phyloP scores from a whole-genome alignment of 805 yeast genomes.

The Candida golubevii region DNA sequence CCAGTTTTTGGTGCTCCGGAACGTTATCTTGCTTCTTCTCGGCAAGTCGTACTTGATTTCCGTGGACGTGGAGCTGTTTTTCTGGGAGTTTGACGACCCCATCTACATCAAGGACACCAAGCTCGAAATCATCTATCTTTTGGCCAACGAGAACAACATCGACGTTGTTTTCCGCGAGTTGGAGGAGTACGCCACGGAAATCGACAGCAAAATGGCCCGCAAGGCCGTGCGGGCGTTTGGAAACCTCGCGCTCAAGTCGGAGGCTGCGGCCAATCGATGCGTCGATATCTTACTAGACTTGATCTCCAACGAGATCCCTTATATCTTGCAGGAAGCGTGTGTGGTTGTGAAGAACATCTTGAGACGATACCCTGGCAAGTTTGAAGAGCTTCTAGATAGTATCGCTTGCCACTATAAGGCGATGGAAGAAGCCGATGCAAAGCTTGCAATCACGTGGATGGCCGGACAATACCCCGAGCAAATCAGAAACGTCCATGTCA shows the following conservation, averaged over 20 bases:
- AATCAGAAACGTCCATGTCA: slow-evolving; percentile 39
- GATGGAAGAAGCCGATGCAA: slow-evolving; percentile 73
- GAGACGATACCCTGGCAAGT: slow-evolving; percentile 66
- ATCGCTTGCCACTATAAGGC: slow-evolving; percentile 33
- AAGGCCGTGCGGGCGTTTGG: slow-evolving; percentile 89
- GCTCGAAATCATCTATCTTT: slow-evolving; percentile 74
- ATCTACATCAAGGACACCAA: slow-evolving; percentile 87
- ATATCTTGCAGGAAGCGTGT: slow-evolving; percentile 75
- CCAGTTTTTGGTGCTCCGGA: slow-evolving; percentile 77
- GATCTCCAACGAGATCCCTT: slow-evolving; percentile 60
- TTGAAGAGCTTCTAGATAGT: slow-evolving; percentile 30
- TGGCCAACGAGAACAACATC: slow-evolving; percentile 65
- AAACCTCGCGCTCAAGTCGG: slow-evolving; percentile 75
- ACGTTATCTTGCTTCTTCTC: slow-evolving; percentile 68
- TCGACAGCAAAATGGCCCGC: slow-evolving; percentile 80
- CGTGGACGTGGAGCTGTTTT: slow-evolving; percentile 74
- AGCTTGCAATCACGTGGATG: slow-evolving; percentile 77
- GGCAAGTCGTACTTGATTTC: slow-evolving; percentile 56
- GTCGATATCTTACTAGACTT: slow-evolving; percentile 58
- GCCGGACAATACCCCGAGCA: slow-evolving; percentile 63
- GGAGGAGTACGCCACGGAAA: slow-evolving; percentile 82
- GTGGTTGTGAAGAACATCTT: slow-evolving; percentile 73
- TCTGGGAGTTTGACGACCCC: slow-evolving; percentile 81
- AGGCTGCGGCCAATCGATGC: slow-evolving; percentile 57
- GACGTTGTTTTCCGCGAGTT: slow-evolving; percentile 65